Base-by-base conservation (phyloP, 805 yeast species). In the Scheffersomyces lignosus region DNA sequence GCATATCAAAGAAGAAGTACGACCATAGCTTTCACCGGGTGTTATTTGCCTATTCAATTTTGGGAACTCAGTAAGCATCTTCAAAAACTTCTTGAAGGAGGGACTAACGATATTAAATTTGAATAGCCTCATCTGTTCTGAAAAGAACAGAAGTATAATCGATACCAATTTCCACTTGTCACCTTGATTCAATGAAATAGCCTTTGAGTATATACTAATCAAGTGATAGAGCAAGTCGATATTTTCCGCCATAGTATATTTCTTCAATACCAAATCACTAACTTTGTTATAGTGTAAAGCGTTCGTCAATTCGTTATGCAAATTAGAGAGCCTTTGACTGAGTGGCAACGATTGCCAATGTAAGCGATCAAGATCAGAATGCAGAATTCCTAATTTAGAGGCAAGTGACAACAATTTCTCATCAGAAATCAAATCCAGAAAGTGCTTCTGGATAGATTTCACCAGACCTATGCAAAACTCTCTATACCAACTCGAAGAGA, bases 101-200 rank as follows among this genome's bases (percentile, higher is more conserved):
- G 42, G 28, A 14, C 49, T 53, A 2, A 52, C 24, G 0, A 57
- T 38, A 8, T 44, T 34, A n/a, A 65, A 41, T 18, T 53, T 42
- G 33, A 45, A 58, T 2, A 24, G 14, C 12, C 37, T 29, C 12
- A 62, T 23, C 17, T 51, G 45, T 2, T 7, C 14, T n/a, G 25
- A 26, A 23, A 52, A 35, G 44, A 47, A 60, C 3, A 45, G 48
- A 31, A 66, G 38, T 13, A 65, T 37, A 15, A 41, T 33, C n/a
- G 48, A 43, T 5, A 62, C 18, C 16, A 54, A 54, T 24, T 48
- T 48, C 73, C 73, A 68, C 26, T 48, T 58, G 17, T 54, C 54
- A 6, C 35, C 22, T 18, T 54, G 51, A 15, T 47, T 49, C 7
- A 37, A 20, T 3, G 33, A 22, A 2, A 59, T 40, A 1, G 55